Evolutionary conservation across 768 basidiomycete genomes (phyloP).

Genomic region (Gyrodon lividus): DNA sequence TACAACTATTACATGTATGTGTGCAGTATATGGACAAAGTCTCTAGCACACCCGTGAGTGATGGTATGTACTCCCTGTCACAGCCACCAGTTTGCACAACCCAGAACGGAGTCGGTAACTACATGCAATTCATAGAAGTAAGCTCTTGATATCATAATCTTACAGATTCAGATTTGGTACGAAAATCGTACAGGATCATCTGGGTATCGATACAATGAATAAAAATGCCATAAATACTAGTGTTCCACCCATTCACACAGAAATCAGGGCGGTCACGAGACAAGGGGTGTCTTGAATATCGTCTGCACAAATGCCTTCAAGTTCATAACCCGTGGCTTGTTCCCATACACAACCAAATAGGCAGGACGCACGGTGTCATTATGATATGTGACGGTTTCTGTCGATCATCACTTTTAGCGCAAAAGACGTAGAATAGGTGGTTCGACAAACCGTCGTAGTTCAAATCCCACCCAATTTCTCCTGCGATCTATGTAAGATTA

Average conservation of each 20-base stretch:
- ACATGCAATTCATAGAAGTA: too few species aligned
- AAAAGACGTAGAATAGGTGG: neutral
- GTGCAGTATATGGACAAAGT: too few species aligned
- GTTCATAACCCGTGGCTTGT: slow-evolving; percentile 20
- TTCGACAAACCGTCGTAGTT: slow-evolving; percentile 50
- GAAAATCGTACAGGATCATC: slow-evolving; percentile 16
- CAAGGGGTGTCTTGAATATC: slow-evolving; percentile 33
- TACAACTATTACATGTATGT: too few species aligned
- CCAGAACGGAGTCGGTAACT: too few species aligned
- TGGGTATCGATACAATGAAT: slow-evolving; percentile 13
- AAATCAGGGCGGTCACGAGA: slow-evolving; percentile 14
- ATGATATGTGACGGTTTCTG: slow-evolving; percentile 62
- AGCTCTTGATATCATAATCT: neutral
- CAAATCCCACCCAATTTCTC: slow-evolving; percentile 60
- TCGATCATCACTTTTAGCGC: neutral
- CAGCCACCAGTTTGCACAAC: neutral
- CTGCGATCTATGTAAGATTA: slow-evolving; percentile 47
- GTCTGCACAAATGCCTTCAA: slow-evolving; percentile 28
- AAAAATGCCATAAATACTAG: slow-evolving; percentile 11
- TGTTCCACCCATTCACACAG: neutral
- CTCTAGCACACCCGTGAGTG: too few species aligned
- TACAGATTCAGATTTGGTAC: slow-evolving; percentile 10
- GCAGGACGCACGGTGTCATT: slow-evolving; percentile 69
- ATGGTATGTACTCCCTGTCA: neutral
- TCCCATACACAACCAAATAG: slow-evolving; percentile 62